Evolutionary conservation across 1,139 yeast genomes (phyloP), one percentile per base, ranked within the genome.

Genomic region (Sporopachydermia cereana): DNA sequence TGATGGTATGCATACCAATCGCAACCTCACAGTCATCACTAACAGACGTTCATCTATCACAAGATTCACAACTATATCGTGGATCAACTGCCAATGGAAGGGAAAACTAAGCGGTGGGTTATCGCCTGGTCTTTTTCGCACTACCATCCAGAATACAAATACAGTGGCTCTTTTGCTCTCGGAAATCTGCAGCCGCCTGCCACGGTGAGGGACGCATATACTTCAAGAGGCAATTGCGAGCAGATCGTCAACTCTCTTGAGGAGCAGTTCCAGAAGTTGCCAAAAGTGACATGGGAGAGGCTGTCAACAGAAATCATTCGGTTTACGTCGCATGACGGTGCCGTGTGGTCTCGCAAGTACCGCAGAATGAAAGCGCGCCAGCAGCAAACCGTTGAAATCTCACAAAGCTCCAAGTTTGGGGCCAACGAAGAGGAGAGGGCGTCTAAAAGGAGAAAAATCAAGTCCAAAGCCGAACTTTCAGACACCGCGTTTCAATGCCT

Each of bases 91-190:
- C 39, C 18, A 12, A 9, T 12, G 9, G 12, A 5, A 34, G 39
- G 39, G 12, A 5, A n/a, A 34, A 49, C 66, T 2, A 51, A 51
- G 20, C 48, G 71, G 23, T 66, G 70, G 70, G 55, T 65, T 3
- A 44, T 65, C 7, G 64, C 53, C 18, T 66, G 71, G 71, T 54
- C 61, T 25, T 56, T 54, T 20, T 5, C 39, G 9, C 9, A 18
- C 34, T 22, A 9, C 39, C 43, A 9, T 24, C 30, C 5, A 29
- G 46, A 30, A 20, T 41, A 17, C 31, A 5, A 7, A 17, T 14
- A 39, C n/a, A 18, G 24, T 21, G 3, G 9, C 43, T 31, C 12
- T 14, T 24, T 12, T 21, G 16, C n/a, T 16, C 41, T 41, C 5
- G 29, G 20, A 16, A 30, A 18, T 21, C n/a, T 43, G 12, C 44